Base-by-base conservation (phyloP, 1,284 basidiomycete genomes). In the Pascua guehoae region DNA sequence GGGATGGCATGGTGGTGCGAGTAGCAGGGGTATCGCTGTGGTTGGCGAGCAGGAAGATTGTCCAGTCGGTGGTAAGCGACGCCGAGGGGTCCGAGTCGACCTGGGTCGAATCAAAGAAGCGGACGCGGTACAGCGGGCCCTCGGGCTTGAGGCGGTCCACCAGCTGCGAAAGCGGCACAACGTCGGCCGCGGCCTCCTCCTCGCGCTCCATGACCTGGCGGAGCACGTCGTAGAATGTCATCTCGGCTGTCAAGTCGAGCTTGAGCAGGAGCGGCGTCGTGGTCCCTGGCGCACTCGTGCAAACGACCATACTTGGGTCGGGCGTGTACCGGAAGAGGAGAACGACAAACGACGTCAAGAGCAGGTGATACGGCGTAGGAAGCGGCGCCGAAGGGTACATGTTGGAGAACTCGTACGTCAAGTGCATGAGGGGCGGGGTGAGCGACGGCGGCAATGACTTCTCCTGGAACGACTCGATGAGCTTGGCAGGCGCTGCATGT, bases 321-420 rank as follows among this genome's bases (percentile, higher is more conserved):
- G 90, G 93, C 0, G 96, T 98, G 79, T 94, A 97, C 44, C 96
- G 84, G 80, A 98, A 92, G 12, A 99, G 81, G 40, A 98, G 81
- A 41, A 96, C 88, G 18, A 86, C 84, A 76, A 98, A 97, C 0
- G 94, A 88, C 16, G 95, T 86, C 47, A 98, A 83, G 47, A 98
- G 84, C 14, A 98, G 82, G 72, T 97, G 92, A 75, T 93, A 96
- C 2, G 89, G 87, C 4, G 92, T 91, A 7, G 91, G 89, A 8
- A 85, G 78, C 41, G 67, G 58, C 76, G 69, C 63, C 47, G 63
- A 51, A 18, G 71, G 65, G 65, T 66, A 67, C 55, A 70, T 46
- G 18, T 66, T 81, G 80, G 70, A 85, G 86, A 55, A 92, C 79
- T 86, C 88, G 52, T 95, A 85, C 64, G 90, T 90, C 47, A 79